Evolutionary conservation across 768 basidiomycete genomes (phyloP).

Genomic region (Hortiboletus campestris): DNA sequence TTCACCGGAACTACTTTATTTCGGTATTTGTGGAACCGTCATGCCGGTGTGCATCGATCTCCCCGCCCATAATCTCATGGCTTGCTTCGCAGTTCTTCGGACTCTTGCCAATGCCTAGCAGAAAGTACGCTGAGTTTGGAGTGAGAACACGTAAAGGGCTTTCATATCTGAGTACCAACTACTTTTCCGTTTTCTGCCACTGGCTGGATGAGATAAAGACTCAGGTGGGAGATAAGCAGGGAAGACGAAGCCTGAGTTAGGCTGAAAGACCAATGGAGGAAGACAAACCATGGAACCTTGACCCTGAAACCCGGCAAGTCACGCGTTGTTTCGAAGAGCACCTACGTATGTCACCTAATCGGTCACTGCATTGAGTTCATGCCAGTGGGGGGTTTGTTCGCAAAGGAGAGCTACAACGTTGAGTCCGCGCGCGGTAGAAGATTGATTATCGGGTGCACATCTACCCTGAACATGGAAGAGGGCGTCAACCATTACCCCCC

Average conservation of each 20-base stretch:
- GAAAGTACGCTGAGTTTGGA: not conserved
- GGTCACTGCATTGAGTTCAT: not conserved
- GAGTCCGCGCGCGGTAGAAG: slow-evolving; percentile 22
- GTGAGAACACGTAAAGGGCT: slow-evolving; percentile 10
- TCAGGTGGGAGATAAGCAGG: slow-evolving; percentile 26
- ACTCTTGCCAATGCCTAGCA: not conserved
- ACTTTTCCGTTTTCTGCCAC: slow-evolving; percentile 5
- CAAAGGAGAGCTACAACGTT: slow-evolving; percentile 22
- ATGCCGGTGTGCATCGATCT: slow-evolving; percentile 12
- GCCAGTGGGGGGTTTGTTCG: slow-evolving; percentile 8
- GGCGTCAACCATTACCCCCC: not conserved
- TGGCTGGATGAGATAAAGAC: slow-evolving; percentile 8
- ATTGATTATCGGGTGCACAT: slow-evolving; percentile 25
- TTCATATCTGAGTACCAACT: slow-evolving; percentile 14
- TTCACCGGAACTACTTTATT: slow-evolving; percentile 21
- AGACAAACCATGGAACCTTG: slow-evolving; percentile 18
- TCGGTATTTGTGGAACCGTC: slow-evolving; percentile 23
- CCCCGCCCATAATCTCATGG: slow-evolving; percentile 9
- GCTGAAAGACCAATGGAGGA: slow-evolving; percentile 2
- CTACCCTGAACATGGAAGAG: slow-evolving; percentile 2
- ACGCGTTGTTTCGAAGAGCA: slow-evolving; percentile 1
- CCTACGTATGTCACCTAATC: not conserved
- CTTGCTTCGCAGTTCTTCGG: slow-evolving; percentile 6
- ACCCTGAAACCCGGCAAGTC: slow-evolving; percentile 7
- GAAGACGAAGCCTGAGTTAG: slow-evolving; percentile 12